Base-by-base conservation (phyloP, 768 basidiomycete species). In the Tulasnella sp. region DNA sequence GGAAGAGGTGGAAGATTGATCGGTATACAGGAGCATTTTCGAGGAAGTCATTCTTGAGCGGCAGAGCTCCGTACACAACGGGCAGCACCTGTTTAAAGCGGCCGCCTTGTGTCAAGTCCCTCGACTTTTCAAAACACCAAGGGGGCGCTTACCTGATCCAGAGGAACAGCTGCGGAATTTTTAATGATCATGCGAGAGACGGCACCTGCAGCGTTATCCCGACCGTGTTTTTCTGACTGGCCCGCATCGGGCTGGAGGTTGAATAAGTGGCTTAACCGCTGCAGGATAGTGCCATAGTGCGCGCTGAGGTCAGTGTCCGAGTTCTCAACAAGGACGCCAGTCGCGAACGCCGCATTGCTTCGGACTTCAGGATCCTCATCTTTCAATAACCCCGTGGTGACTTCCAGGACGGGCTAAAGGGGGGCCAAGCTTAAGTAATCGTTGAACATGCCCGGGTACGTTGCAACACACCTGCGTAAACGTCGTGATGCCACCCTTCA, bases 121-220 rank as follows among this genome's bases (percentile, higher is more conserved):
- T 38, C 15, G 25, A 14, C 36, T 31, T 25, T 70, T 22, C 39
- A 34, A 5, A 72, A 49, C 34, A 80, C 79, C 37, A 80, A 22
- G 39, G 3, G 1, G 6, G 54, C 6, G 19, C 78, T 14, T 67
- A 77, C 78, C 76, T 78, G 78, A 71, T 95, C 93, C 49, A 98
- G 89, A 34, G 97, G 97, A 22, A 99, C 84, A 17, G 91, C 94
- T 15, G 85, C 82, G 4, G 87, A 84, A 83, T 95, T 96, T 81
- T 91, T 91, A 80, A 89, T 82, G 81, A 99, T 91, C 82, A 99
- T 87, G 19, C 97, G 91, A 5, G 90, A 90, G 72, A 99, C 93
- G 34, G 96, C 93, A 64, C 97, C 97, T 9, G 91, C 89, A n/a
- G 97, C 97, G 82, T 99, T 99, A 84, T 99, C 97, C 78, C 91